Base-by-base conservation (phyloP, 805 yeast genomes). In the Starmerella scarabaei region DNA sequence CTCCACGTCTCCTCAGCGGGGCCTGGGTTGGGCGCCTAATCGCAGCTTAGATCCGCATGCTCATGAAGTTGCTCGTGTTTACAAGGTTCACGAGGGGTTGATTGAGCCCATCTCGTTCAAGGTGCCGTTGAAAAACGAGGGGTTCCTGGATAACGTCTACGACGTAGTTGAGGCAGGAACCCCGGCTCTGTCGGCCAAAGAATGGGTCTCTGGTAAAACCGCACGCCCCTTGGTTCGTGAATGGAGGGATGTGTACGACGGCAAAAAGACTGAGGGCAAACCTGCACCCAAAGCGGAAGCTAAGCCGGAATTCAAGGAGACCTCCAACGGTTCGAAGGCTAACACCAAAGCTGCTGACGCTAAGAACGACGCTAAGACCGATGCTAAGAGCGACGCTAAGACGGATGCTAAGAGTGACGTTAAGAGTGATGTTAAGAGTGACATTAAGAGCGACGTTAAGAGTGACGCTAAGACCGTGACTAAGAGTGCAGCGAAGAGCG, bases 1-100 rank as follows among this genome's bases (percentile, higher is more conserved):
- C 45, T 84, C 96, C 3, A 72, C 76, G 2, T 93, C 83, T 26
- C 91, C 98, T 2, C 98, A 91, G 67, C 80, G 98, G 60, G 99
- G 99, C 1, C 77, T 88, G 57, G 93, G 95, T 0, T 71, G 80
- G 36, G 74, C 88, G 11, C 97, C 98, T 39, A 84, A 84, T 58
- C 68, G 82, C 50, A 68, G 73, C 15, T 86, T 86, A 8, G 77
- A 78, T 51, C 71, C 84, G 29, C 72, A 73, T 47, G 91, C 82
- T 29, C 86, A 83, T 57, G 98, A 91, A 62, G 75, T 91, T 31
- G 68, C 83, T 42, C 75, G 74, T 53, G 73, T 80, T 33, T 91
- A 69, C 67, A 91, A 91, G 65, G 81, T 83, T 23, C 79, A 78
- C 50, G 97, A 91, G 62, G 68, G 72, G 38, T 62, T 72, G 21